A percentile compares a stretch with the other conserved stretches of the same genome.
Conservation (phyloP, 129 eudicot genomes). For the Logfia minima region DNA sequence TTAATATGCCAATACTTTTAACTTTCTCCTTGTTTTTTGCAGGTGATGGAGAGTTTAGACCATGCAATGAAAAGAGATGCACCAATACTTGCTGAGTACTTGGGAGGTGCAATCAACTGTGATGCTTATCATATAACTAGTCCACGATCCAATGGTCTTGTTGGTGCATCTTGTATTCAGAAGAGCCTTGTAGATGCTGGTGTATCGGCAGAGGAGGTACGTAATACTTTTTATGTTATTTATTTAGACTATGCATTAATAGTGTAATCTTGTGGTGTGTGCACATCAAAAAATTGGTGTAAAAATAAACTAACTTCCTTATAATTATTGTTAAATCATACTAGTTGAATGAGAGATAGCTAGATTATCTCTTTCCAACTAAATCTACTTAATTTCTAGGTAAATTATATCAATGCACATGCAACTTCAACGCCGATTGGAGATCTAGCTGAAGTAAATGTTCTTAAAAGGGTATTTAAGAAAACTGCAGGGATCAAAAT, state of each 20-base stretch:
- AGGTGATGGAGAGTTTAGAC: conserved; percentile 31
- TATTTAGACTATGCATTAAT: too few relatives aligned
- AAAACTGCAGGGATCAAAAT: neutral
- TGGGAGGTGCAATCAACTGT: conserved; percentile 19
- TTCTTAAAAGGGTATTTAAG: conserved; percentile 5
- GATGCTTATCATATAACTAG: conserved; percentile 23
- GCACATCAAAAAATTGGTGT: too few relatives aligned
- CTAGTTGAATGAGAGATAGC: neutral
- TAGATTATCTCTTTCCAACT: neutral
- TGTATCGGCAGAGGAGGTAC: conserved; percentile 23
- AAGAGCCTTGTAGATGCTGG: conserved; percentile 5
- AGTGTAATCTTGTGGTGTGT: too few relatives aligned
- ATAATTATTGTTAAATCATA: too few relatives aligned
- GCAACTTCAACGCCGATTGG: neutral
- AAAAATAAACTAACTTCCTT: too few relatives aligned
- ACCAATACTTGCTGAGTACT: conserved; percentile 18
- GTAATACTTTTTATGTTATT: neutral
- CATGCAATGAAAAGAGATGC: conserved; percentile 29
- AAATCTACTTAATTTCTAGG: neutral
- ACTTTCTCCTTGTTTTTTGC: neutral
- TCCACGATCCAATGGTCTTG: conserved; percentile 9
- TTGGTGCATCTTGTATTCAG: conserved; percentile 1
- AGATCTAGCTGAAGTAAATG: neutral
- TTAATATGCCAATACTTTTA: neutral
- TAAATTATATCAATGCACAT: conserved; percentile 26